Evolutionary conservation across 805 yeast genomes (phyloP), one percentile per base, ranked within the genome.

Genomic region (Ogataea ramenticola): DNA sequence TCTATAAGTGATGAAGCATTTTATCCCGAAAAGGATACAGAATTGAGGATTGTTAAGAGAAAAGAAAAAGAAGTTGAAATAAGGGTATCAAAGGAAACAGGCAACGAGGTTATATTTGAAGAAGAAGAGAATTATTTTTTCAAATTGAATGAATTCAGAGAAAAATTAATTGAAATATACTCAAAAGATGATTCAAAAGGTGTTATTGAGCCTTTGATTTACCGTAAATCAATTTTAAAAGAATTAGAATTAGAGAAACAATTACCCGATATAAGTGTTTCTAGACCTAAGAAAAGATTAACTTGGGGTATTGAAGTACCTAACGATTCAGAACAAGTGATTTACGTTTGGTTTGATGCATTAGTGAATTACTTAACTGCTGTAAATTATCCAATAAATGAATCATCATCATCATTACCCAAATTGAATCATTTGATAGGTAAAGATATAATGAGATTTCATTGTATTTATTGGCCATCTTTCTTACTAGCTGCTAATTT

Each of bases 281-380:
- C 97, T 0, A 69, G 99, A 49, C 97, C 98, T 0, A 57, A 79
- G 0, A 66, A 80, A 10, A 70, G 99, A 46, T 69, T 89, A 35
- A 65, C 73, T 27, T 93, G 99, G 99, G 97, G 96, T 0, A 82
- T 93, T 22, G 76, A 76, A 7, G 97, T 91, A 2, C 98, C 99
- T 2, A 69, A 71, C 20, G 96, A 90, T 56, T 64, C 72, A 0
- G 55, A 80, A 1, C 98, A 91, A 58, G 82, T 75, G 40, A 80
- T 93, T 43, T 93, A 93, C 56, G 99, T 93, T 15, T 93, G 99
- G 99, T 82, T 93, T 47, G 99, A 93, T 65, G 99, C 99, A 0
- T 69, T 93, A 38, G 71, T 84, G 37, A 93, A 89, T 61, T 93
- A 93, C 57, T 43, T 88, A 4, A 86, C 97, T 1, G 74, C 87